These are phyloP conservation scores for Coemansia sp. DNA, from an alignment of 192 early-diverging fungal genomes.

Conservation along the genomic window DNA sequence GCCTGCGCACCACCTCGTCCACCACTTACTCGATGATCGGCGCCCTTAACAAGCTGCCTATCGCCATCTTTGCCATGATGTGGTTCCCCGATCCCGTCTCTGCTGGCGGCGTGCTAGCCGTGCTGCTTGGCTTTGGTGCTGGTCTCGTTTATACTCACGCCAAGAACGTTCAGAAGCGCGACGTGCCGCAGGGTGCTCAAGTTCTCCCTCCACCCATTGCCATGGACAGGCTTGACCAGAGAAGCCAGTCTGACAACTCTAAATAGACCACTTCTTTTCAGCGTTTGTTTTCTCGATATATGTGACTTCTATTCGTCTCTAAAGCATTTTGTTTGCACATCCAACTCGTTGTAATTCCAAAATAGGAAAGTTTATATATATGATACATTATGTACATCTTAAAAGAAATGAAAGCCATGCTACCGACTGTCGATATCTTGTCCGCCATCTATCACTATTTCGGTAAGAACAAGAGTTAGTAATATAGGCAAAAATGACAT, in stretches of 20 bases:
- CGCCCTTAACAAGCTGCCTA: conserved; percentile 96
- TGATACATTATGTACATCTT: too few relatives aligned
- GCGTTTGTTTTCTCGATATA: background rate
- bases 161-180: conserved; percentile 65
- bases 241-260: background rate
- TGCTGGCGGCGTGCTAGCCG: conserved; percentile 78
- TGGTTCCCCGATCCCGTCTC: conserved; percentile 91
- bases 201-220: conserved; percentile 52
- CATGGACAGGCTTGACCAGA: conserved; percentile 45
- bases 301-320: background rate
- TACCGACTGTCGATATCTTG: background rate
- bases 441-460: background rate
- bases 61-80: conserved; percentile 91
- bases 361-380: too few relatives aligned
- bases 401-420: background rate
- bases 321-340: too few relatives aligned
- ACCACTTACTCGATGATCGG: conserved; percentile 97
- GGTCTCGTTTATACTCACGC: conserved; percentile 75
- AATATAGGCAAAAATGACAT: background rate
- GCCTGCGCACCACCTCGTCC: conserved; percentile 63
- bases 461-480: background rate
- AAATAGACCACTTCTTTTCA: conserved; percentile 26
- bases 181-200: conserved; percentile 47
- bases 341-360: too few relatives aligned
- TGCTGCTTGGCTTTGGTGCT: conserved; percentile 81